Base-by-base conservation (phyloP, 345 rosid species). In the Boechera stricta region DNA sequence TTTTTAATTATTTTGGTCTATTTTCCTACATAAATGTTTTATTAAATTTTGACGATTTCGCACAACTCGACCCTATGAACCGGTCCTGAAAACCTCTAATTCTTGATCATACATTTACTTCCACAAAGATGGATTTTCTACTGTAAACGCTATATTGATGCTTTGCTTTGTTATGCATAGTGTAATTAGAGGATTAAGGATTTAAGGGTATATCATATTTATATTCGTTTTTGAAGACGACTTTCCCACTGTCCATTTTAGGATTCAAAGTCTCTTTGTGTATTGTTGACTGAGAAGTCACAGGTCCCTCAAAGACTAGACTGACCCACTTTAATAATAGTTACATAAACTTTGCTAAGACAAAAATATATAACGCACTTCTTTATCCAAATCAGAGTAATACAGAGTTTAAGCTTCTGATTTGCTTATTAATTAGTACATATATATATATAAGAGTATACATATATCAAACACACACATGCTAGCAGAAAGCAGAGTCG, bases 351-450 rank as follows among this genome's bases (percentile, higher is more conserved):
- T 0, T 8, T 18, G 47, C 7, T 6, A 48, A 45, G 18, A 13
- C 42, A 49, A 0, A 48, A 31, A 47, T 28, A 45, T 64, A 7
- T 66, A 66, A 49, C 31, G 32, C 12, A 51, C 21, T 32, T 67
- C 1, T 67, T 5, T 51, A 4, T 11, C 8, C 61, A 21, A 52
- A 67, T 7, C 49, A 66, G 6, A 32, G 31, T 2, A 7, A 4
- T 2, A 69, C 24, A 41, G 5, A 60, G 57, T 5, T 28, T 35
- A 71, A 29, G 5, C 35, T 57, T 32, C 36, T 26, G 28, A 60
- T 35, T 7, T 38, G 41, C 53, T 72, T 62, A 49, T 61, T 72
- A 28, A 41, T 7, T 33, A 33, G 21, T 57, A 71, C 6, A 5
- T 47, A 3, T 6, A 70, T 16, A 5, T 47, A 3, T 6, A 44